phyloP scores from a whole-genome alignment of 1,284 basidiomycete species.

The Ustilago bromivora region DNA sequence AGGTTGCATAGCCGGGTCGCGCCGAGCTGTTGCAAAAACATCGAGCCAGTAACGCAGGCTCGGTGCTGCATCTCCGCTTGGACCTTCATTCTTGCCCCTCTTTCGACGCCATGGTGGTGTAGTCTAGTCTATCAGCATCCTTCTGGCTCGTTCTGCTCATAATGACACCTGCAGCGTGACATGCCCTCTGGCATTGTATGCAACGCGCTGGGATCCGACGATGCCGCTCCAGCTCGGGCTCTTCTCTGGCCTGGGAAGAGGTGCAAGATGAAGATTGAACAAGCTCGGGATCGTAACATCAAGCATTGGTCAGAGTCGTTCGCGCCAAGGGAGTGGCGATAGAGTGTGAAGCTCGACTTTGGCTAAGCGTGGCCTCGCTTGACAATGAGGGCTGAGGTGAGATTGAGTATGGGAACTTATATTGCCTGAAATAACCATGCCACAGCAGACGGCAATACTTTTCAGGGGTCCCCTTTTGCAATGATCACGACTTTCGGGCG shows the following conservation, averaged over 20 bases:
- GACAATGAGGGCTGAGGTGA: constrained; percentile 7
- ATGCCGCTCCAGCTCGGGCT: constrained; percentile 4
- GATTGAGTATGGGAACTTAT: constrained; percentile 6
- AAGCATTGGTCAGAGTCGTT: not conserved
- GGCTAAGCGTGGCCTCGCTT: constrained; percentile 15
- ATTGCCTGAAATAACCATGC: not conserved
- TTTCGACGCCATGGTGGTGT: not conserved
- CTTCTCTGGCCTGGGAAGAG: not conserved
- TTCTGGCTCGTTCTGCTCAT: constrained; percentile 1
- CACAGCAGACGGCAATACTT: not conserved
- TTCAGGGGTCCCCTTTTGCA: not conserved
- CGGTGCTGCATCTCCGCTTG: not conserved
- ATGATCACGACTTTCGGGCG: not conserved
- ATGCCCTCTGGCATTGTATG: not conserved
- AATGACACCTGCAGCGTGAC: not conserved
- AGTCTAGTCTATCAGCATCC: not conserved
- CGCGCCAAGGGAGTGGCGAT: constrained; percentile 9
- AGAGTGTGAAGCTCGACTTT: constrained; percentile 3
- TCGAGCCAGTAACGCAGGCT: not conserved
- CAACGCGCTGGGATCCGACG: not conserved
- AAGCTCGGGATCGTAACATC: not conserved
- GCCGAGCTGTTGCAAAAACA: not conserved
- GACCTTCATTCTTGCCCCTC: constrained; percentile 14
- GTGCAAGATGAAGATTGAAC: not conserved
- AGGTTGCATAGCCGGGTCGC: constrained; percentile 10